Base-by-base conservation (phyloP, 192 early-diverging fungal genomes). In the Coemansia sp. region DNA sequence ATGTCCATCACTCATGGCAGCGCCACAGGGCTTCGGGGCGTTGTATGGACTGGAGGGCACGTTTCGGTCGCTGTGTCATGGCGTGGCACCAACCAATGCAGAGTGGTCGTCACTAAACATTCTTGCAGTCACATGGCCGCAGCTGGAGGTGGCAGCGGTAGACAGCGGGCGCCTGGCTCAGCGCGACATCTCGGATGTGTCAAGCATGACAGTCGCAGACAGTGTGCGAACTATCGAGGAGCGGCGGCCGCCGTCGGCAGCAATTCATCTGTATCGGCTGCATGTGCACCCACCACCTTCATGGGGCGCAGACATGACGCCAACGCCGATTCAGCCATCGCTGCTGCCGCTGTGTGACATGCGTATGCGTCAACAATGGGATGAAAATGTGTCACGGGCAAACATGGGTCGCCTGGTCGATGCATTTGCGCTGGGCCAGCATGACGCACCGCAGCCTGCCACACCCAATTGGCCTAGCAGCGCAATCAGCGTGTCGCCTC, bases 31-130 rank as follows among this genome's bases (percentile, higher is more conserved):
- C 2, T 58, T 81, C 15, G 78, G 70, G 37, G 38, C 69, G 39
- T 55, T 81, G 37, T 75, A 75, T 37, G 63, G 57, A 15, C 47
- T 66, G 3, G 73, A 70, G 24, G 64, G 69, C n/a, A 66, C 63
- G 19, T 81, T 81, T 61, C 65, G 69, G 38, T 62, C 72, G 58
- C 66, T 81, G 24, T 75, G 72, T 54, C 69, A 81, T 17, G 78
- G 78, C 29, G 48, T 75, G 15, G 25, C 67, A 24, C 78, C 78
- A 14, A 63, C 69, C 12, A 72, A 75, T 39, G 78, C 78, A 5
- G 78, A 81, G 66, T 81, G 78, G 78, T 81, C 78, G 60, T 66
- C 78, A 15, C 73, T 71, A 29, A 81, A 81, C 52, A 60, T 81
- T 38, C 48, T 81, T 32, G 78, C 78, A 5, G 78, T 75, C 39